These are phyloP conservation scores for Pleomassaria siparia DNA, from an alignment of 2,329 filamentous ascomycete genomes.

Conservation along the genomic window DNA sequence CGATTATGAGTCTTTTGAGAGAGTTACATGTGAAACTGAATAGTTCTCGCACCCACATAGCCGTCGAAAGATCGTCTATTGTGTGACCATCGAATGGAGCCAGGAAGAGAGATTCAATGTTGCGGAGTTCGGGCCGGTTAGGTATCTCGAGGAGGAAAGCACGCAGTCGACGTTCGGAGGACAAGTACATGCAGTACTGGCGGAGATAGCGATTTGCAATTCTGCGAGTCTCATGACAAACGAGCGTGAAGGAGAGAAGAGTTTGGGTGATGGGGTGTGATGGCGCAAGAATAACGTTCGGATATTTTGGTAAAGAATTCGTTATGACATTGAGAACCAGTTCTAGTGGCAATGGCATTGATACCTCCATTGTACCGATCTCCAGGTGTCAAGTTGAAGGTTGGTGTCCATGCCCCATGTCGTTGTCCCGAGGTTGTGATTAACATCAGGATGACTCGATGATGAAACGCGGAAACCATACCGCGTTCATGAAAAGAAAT, in stretches of 20 bases:
- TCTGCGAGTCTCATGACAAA: constrained; percentile 47
- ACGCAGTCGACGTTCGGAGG: constrained; percentile 37
- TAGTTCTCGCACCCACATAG: constrained; percentile 47
- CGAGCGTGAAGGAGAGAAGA: constrained; percentile 48
- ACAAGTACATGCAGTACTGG: constrained; percentile 50
- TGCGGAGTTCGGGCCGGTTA: constrained; percentile 13
- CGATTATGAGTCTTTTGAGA: constrained; percentile 50
- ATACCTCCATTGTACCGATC: constrained; percentile 12
- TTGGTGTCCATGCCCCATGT: too few relatives aligned
- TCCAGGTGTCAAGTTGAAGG: background rate
- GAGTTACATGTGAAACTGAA: constrained; percentile 45
- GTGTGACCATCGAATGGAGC: constrained; percentile 29
- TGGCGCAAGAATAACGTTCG: constrained; percentile 34
- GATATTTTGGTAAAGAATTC: constrained; percentile 17
- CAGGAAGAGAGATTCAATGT: constrained; percentile 44
- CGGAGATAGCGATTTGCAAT: constrained; percentile 49
- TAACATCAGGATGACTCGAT: constrained; percentile 8
- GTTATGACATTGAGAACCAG: constrained; percentile 31
- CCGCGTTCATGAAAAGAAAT: constrained; percentile 1
- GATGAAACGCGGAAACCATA: constrained; percentile 5
- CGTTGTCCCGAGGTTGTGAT: too few relatives aligned
- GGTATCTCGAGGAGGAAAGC: constrained; percentile 21
- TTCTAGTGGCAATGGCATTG: constrained; percentile 27
- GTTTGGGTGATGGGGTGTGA: constrained; percentile 48
- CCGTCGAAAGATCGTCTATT: constrained; percentile 48